Percentiles rank a stretch among this genome's conserved stretches.
Evolutionary conservation across 805 yeast genomes (phyloP).

Genomic region (Kluyveromyces lactis): DNA sequence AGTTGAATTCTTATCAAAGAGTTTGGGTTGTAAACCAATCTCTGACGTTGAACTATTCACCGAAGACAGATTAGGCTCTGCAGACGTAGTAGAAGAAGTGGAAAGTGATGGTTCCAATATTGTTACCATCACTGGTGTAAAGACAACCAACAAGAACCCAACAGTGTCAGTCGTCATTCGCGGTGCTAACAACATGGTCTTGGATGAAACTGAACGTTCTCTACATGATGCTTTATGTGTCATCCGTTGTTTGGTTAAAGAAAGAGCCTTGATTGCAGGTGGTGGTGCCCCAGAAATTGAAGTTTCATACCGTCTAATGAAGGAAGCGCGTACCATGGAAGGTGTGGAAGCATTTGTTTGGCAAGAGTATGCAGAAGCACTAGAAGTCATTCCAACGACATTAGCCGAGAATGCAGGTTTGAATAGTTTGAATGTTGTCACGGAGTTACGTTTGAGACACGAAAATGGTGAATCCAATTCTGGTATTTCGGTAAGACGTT

Average conservation of each 20-base stretch:
- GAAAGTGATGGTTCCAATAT: conserved; percentile 86
- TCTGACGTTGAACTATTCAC: conserved; percentile 91
- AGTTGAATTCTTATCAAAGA: conserved; percentile 74
- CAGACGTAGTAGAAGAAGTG: conserved; percentile 86
- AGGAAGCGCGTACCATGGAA: conserved; percentile 61
- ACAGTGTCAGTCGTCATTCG: conserved; percentile 88
- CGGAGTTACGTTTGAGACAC: conserved; percentile 86
- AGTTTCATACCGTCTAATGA: conserved; percentile 63
- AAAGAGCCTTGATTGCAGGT: conserved; percentile 88
- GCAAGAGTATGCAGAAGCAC: conserved; percentile 85
- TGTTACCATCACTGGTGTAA: conserved; percentile 79
- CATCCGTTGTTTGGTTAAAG: conserved; percentile 79
- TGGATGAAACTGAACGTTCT: conserved; percentile 96
- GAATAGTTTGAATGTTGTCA: conserved; percentile 83
- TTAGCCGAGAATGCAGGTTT: conserved; percentile 93
- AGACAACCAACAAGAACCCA: conserved; percentile 30
- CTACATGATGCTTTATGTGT: conserved; percentile 97
- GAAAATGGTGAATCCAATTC: conserved; percentile 86
- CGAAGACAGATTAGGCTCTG: conserved; percentile 87
- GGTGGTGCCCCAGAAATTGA: conserved; percentile 98
- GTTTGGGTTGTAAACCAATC: conserved; percentile 90
- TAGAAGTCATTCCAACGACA: conserved; percentile 89
- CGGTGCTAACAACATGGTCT: conserved; percentile 84
- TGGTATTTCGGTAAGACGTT: conserved; percentile 92
- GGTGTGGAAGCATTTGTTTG: conserved; percentile 89